phyloP scores from a whole-genome alignment of 805 yeast species.

The Ogataea glucozyma region DNA sequence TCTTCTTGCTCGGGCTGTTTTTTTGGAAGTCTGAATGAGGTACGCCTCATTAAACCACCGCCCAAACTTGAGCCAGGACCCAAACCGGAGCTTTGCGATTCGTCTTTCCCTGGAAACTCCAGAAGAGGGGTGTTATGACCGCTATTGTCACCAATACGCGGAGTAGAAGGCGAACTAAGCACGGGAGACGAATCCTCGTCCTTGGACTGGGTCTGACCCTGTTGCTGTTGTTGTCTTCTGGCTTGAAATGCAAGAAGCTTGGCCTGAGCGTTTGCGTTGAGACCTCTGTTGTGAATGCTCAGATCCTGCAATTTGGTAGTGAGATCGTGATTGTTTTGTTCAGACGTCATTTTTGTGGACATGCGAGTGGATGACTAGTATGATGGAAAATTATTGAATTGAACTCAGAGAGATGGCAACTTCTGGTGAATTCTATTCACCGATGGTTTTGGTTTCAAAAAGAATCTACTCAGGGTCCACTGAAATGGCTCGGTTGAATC shows the following conservation, averaged over 20 bases:
- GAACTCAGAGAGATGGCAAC: no score
- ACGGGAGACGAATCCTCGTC: constrained; percentile 15
- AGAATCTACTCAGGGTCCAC: no score
- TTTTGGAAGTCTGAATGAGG: constrained; percentile 28
- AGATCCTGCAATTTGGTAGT: constrained; percentile 24
- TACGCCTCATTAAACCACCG: constrained; percentile 25
- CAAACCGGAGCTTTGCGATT: neutral
- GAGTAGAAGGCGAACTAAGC: constrained; percentile 24
- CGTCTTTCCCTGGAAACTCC: constrained; percentile 15
- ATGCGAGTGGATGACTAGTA: no score
- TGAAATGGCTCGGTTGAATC: no score
- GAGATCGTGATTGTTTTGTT: constrained; percentile 14
- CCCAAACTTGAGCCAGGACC: neutral
- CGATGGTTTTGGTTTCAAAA: no score
- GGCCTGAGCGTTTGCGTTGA: constrained; percentile 82
- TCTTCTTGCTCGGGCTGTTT: constrained; percentile 31
- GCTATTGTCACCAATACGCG: constrained; percentile 19
- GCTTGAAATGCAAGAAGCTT: constrained; percentile 85
- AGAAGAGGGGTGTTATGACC: constrained; percentile 21
- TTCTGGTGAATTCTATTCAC: no score
- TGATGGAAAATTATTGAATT: no score
- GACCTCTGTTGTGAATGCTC: constrained; percentile 34
- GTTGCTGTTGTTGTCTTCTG: constrained; percentile 53
- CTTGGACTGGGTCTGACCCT: constrained; percentile 7
- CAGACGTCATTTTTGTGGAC: constrained; percentile 9